These are phyloP conservation scores for Sporothrix globosa DNA, from an alignment of 2,329 filamentous ascomycete species.

Conservation along the genomic window DNA sequence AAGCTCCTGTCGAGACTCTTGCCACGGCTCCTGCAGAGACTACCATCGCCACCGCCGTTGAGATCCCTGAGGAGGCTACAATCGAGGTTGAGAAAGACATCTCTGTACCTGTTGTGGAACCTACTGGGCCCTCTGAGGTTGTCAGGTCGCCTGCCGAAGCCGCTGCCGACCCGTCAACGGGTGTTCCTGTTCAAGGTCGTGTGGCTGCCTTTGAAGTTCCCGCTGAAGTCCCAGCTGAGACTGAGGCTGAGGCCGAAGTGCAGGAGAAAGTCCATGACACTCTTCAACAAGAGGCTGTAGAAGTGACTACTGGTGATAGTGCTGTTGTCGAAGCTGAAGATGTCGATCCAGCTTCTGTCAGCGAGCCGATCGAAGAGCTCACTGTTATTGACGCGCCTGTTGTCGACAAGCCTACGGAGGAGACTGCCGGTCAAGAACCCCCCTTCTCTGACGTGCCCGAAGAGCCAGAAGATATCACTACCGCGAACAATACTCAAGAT, in stretches of 20 bases:
- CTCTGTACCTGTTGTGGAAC: neutral
- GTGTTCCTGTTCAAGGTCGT: neutral
- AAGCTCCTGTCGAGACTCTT: too few species aligned
- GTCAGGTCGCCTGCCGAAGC: slow-evolving; percentile 25
- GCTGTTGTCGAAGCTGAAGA: neutral
- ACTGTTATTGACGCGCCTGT: neutral
- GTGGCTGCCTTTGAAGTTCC: neutral
- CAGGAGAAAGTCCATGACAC: neutral
- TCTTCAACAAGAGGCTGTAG: neutral
- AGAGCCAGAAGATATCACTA: slow-evolving; percentile 15
- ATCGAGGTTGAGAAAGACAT: neutral
- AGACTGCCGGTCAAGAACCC: neutral
- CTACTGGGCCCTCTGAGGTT: neutral
- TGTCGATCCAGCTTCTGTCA: neutral
- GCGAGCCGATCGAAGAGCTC: neutral
- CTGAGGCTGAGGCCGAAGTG: too few species aligned
- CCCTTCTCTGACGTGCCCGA: neutral
- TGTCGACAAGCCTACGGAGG: slow-evolving; percentile 4
- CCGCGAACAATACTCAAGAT: neutral
- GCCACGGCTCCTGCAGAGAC: neutral
- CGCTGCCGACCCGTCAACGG: neutral
- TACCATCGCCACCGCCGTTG: neutral
- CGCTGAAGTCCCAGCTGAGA: neutral
- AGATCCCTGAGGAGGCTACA: neutral
- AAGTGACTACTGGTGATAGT: neutral